Percentiles rank a stretch among this genome's conserved stretches.
phyloP scores from a whole-genome alignment of 75 land plant species.

The Pseudotsuga menziesii region DNA sequence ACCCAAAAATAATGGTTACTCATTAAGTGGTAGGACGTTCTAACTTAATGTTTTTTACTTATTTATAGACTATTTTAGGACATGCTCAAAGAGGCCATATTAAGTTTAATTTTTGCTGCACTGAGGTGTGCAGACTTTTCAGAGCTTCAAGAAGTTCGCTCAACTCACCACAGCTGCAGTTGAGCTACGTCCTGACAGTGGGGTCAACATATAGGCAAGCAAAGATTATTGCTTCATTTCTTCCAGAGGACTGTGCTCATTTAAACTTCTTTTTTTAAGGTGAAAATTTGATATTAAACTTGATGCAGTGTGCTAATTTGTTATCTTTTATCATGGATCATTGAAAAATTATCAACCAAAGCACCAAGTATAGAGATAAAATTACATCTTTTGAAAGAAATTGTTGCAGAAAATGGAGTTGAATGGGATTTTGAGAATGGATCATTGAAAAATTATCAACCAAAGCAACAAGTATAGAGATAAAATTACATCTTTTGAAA shows the following conservation, averaged over 20 bases:
- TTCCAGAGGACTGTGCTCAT: background rate
- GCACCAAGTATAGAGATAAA: conserved; percentile 77
- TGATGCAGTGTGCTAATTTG: background rate
- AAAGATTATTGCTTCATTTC: background rate
- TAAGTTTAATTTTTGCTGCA: conserved; percentile 85
- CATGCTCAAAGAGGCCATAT: conserved; percentile 92
- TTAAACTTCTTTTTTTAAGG: background rate
- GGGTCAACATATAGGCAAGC: conserved; percentile 74
- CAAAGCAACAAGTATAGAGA: conserved; percentile 62
- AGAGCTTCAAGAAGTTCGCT: conserved; percentile 63
- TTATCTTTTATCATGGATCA: conserved; percentile 41
- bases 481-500: conserved; percentile 67
- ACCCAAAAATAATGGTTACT: background rate
- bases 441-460: conserved; percentile 91
- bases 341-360: conserved; percentile 84
- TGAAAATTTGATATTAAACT: background rate
- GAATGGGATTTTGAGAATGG: conserved; percentile 85
- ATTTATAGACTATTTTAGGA: conserved; percentile 23
- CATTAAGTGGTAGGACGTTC: background rate
- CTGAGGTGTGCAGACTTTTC: conserved; percentile 83
- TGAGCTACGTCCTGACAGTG: conserved; percentile 83
- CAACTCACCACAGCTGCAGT: conserved; percentile 65
- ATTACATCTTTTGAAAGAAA: conserved; percentile 65
- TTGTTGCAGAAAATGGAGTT: conserved; percentile 80
- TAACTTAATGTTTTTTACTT: background rate